A percentile compares a stretch with the other conserved stretches of the same genome.
Conservation (phyloP, 352 stramenopile species). For the Phytophthora hibernalis region DNA sequence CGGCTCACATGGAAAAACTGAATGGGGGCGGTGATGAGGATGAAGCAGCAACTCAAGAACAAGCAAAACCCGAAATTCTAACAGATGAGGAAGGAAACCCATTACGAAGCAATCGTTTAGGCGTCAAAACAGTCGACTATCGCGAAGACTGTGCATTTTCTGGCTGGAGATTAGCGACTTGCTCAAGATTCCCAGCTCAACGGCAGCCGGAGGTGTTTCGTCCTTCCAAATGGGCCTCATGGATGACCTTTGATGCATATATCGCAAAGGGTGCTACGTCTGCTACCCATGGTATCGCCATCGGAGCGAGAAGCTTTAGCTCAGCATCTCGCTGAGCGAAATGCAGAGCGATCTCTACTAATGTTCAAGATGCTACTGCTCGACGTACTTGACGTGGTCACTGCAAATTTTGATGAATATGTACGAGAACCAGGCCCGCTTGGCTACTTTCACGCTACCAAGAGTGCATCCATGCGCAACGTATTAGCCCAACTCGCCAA, state of each 20-base stretch:
- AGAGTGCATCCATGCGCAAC: slow-evolving; percentile 57
- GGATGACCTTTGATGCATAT: slow-evolving; percentile 70
- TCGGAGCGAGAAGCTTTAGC: slow-evolving; percentile 54
- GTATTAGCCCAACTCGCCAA: slow-evolving; percentile 60
- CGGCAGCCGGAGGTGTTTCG: slow-evolving; percentile 30
- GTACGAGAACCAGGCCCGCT: slow-evolving; percentile 48
- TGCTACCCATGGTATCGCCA: slow-evolving; percentile 61
- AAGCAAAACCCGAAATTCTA: slow-evolving; percentile 6
- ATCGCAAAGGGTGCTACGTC: slow-evolving; percentile 44
- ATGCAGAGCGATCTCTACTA: slow-evolving; percentile 51
- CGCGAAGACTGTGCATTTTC: slow-evolving; percentile 72
- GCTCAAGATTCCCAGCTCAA: slow-evolving; percentile 60
- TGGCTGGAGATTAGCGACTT: slow-evolving; percentile 75
- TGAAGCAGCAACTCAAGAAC: slow-evolving; percentile 3
- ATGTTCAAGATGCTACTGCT: slow-evolving; percentile 72
- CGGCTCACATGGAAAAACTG: slow-evolving; percentile 47
- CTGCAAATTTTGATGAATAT: slow-evolving; percentile 63
- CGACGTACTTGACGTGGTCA: slow-evolving; percentile 65
- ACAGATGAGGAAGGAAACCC: slow-evolving; percentile 33
- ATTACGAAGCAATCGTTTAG: slow-evolving; percentile 3
- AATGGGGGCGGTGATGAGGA: slow-evolving; percentile 19
- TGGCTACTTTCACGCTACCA: slow-evolving; percentile 48
- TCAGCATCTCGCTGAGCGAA: slow-evolving; percentile 54
- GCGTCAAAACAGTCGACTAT: slow-evolving; percentile 47
- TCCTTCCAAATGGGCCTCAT: slow-evolving; percentile 69